Conservation (phyloP, 371 early-diverging fungal genomes). For the Lichtheimia ornata region DNA sequence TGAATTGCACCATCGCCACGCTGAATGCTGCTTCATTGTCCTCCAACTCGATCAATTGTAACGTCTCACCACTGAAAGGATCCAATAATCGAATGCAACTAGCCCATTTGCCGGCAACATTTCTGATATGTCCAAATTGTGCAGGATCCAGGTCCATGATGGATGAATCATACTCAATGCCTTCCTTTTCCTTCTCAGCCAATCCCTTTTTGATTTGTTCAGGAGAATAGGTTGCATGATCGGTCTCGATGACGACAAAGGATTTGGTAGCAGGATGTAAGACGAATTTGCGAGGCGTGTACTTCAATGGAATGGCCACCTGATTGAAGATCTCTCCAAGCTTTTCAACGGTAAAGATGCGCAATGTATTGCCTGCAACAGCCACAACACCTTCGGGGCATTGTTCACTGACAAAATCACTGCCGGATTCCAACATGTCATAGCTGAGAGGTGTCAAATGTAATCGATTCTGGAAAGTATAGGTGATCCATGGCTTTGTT, state of each 20-base stretch:
- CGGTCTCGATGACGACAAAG: slow-evolving; percentile 89
- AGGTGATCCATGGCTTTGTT: slow-evolving; percentile 90
- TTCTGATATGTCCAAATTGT: slow-evolving; percentile 77
- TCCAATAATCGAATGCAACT: slow-evolving; percentile 86
- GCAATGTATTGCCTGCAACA: slow-evolving; percentile 81
- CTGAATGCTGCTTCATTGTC: slow-evolving; percentile 91
- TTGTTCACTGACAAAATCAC: slow-evolving; percentile 88
- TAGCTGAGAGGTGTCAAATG: slow-evolving; percentile 65
- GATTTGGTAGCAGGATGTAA: slow-evolving; percentile 72
- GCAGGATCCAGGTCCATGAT: slow-evolving; percentile 44
- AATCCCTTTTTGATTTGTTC: slow-evolving; percentile 61
- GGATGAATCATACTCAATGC: slow-evolving; percentile 54
- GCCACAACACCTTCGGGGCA: slow-evolving; percentile 90
- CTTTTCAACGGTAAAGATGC: slow-evolving; percentile 87
- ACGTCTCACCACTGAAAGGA: slow-evolving; percentile 79
- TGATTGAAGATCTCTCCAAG: slow-evolving; percentile 85
- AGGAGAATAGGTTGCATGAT: slow-evolving; percentile 77
- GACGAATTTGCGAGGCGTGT: slow-evolving; percentile 88
- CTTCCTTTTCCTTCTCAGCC: slow-evolving; percentile 54
- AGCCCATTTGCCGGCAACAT: slow-evolving; percentile 82
- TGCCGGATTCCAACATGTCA: slow-evolving; percentile 79
- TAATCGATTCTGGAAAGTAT: slow-evolving; percentile 73
- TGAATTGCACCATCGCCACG: slow-evolving; percentile 75
- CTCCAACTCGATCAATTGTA: slow-evolving; percentile 73
- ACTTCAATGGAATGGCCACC: slow-evolving; percentile 79